Evolutionary conservation across 225 moss, liverwort and hornwort genomes (phyloP), one percentile per base, ranked within the genome.

Genomic region (Straminergon stramineum): DNA sequence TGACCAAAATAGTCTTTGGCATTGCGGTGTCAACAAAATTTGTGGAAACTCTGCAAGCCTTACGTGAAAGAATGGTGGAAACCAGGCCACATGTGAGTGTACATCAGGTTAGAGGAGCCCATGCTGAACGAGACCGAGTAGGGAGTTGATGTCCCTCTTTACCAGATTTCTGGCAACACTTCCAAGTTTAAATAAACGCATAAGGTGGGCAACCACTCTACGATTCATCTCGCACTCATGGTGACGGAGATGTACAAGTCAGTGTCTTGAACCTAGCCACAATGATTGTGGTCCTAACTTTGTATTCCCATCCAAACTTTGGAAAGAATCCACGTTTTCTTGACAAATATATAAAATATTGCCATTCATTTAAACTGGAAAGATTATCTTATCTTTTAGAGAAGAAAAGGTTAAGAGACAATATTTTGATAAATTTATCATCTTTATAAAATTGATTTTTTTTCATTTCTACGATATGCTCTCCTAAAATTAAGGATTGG

Each of bases 21-120:
- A 97, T 98, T 88, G 98, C 97, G 19, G 98, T 96, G 86, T 97
- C 98, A 30, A 91, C 98, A 15, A 15, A 95, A 96, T 92, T 92
- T 98, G 75, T 98, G 98, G 98, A 85, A 91, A 79, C 91, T 87
- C 30, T 94, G 98, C 69, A 94, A 95, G 90, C 93, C 92, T 82
- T 95, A 96, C 66, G 96, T 98, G 80, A 96, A 93, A 88, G 94
- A 97, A 67, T 98, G 98, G 98, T 98, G 98, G 98, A 89, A 93
- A 70, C 94, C 95, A 32, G 89, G 87, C 70, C 90, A 94, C 86
- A 97, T 98, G 98, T 96, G 98, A 4, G 98, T 97, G 26, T 98
- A 95, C 71, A 96, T 98, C 48, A 97, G 98, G 98, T 83, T 98
- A 86, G 98, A 98, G 91, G 93, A 96, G 88, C 93, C 93, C 17